Conservation (phyloP, 495 filamentous ascomycete species). For the Talaromyces nanjingensis region DNA sequence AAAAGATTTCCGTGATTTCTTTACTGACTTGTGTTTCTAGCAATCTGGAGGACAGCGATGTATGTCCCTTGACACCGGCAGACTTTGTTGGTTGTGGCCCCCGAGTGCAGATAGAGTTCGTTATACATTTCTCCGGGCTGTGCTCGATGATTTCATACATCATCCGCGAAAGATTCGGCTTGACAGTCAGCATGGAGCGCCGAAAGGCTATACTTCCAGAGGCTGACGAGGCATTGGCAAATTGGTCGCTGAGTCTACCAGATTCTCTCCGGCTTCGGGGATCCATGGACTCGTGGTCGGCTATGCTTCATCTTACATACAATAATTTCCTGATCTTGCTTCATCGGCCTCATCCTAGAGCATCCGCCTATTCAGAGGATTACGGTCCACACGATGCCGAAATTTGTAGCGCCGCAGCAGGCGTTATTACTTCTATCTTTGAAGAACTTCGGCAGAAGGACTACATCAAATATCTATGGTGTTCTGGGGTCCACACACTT, state of each 20-base stretch:
- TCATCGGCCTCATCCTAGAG: constrained; percentile 41
- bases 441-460: constrained; percentile 43
- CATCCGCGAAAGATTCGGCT: constrained; percentile 35
- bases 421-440: constrained; percentile 43
- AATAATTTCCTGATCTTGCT: constrained; percentile 45
- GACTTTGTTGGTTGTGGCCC: constrained; percentile 42
- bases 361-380: constrained; percentile 38
- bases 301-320: constrained; percentile 44
- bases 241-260: constrained; percentile 39
- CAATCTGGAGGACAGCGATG: constrained; percentile 43
- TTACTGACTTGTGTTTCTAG: constrained; percentile 15
- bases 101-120: constrained; percentile 34
- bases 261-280: constrained; percentile 35
- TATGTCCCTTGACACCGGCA: constrained; percentile 32
- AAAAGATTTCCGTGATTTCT: too few species aligned
- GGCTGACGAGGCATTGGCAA: constrained; percentile 39
- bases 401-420: constrained; percentile 40
- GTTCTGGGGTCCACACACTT: constrained; percentile 38
- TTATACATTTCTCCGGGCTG: constrained; percentile 39
- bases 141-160: constrained; percentile 42
- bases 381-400: constrained; percentile 39
- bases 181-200: constrained; percentile 31
- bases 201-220: constrained; percentile 37
- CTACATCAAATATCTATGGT: constrained; percentile 41
- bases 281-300: constrained; percentile 41